phyloP scores from a whole-genome alignment of 306 rosid species.

The apple (Malus domestica) region ASM211411v1 NC_041792.1:29868907-29869406 shows the following conservation, averaged over 20 bases:
- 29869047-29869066: constrained; percentile 44
- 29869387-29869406: too few species aligned
- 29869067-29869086: background rate
- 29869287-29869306: constrained; percentile 1
- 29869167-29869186: background rate
- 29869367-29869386: background rate
- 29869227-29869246: background rate
- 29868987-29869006: constrained; percentile 59
- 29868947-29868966: constrained; percentile 45
- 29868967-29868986: constrained; percentile 69
- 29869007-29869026: constrained; percentile 62
- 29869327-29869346: background rate
- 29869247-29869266: background rate
- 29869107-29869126: too few species aligned
- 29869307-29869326: background rate
- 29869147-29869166: background rate
- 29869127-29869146: background rate
- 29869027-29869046: constrained; percentile 60
- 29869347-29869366: background rate
- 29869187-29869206: background rate
- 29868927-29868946: background rate
- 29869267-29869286: background rate
- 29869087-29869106: background rate
- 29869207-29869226: background rate
- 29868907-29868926: background rate